Evolutionary conservation across 2,329 filamentous ascomycete genomes (phyloP), one percentile per base, ranked within the genome.

Genomic region (Taxawa tesnikishii): DNA sequence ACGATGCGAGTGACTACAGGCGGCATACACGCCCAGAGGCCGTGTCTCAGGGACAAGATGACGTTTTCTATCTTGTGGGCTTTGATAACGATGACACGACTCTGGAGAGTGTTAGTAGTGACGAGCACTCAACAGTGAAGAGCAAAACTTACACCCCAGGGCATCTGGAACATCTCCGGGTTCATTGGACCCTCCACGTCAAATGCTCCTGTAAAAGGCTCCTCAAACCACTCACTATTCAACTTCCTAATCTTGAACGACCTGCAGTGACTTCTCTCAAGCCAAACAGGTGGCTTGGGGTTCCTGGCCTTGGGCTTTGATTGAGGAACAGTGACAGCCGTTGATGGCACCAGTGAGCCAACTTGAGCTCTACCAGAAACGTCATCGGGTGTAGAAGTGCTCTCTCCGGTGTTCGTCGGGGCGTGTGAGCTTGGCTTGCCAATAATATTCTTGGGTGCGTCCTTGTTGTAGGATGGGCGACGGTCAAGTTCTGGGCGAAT

Each of bases 141-240:
- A 26, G 11, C 16, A 23, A 1, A 8, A 36, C 30, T 33, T 26
- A 33, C 29, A 10, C 31, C 30, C 18, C 27, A 30, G n/a, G 34
- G 34, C 34, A 37, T 32, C 7, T 5, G 13, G 21, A 32, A 37
- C 17, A 29, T 27, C 15, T 30, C 34, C 11, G 34, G 26, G 13
- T 37, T 37, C 15, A 37, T 18, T 3, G 18, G 15, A 21, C 28
- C 30, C 4, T 36, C 33, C 9, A 33, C 29, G n/a, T 33, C 15
- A 14, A 28, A 42, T 61, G 32, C 56, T 52, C 34, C 43, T 58
- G 15, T 44, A 60, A 6, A 40, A 50, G 28, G 26, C 21, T 37
- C 34, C 12, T 29, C 12, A 15, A 18, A 26, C n/a, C 6, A 6
- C 18, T 23, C 15, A 13, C 8, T 15, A 15, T 8, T 12, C 5